Base-by-base conservation (phyloP, 805 yeast species). In the Saccharomycopsis schoenii region DNA sequence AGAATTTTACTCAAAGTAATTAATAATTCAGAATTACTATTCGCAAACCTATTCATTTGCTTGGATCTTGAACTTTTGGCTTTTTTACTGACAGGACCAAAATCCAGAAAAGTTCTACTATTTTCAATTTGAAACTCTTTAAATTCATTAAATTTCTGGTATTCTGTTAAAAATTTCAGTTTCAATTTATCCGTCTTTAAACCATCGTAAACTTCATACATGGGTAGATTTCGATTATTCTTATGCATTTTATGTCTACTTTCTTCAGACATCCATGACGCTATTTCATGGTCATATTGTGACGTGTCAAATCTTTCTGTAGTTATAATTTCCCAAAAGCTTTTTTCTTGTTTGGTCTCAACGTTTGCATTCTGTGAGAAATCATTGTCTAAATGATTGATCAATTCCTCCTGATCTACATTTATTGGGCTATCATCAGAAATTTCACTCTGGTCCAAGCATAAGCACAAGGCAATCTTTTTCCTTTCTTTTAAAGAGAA, bases 51-150 rank as follows among this genome's bases (percentile, higher is more conserved):
- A 34, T 34, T 37, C 4, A n/a, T 15, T 8, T 54, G 19, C 14
- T 54, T 15, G 11, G 56, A 12, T 29, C 29, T 34, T 12, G 42
- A 29, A 15, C 11, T 37, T 54, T 34, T 37, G 1, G 56, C 36
- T 15, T 6, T 17, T 34, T 54, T 34, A 15, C n/a, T 34, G 25
- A 8, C 17, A 9, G 21, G 4, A 17, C 15, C 21, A 24, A 47
- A 24, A 24, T 47, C 52, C 52, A 47, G n/a, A 21, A 47, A 47
- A 8, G 21, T 47, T 19, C n/a, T 47, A 47, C 21, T 47, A 47
- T 47, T 39, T 29, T 56, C 58, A 15, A 56, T 25, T 36, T 39
- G 40, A 56, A 56, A 41, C 29, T 56, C 58, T n/a, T 56, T 56
- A 10, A 15, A 12, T 21, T 56, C 40, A 43, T 56, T 56, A 41